These are phyloP conservation scores for Puccinia polysora DNA, from an alignment of 1,284 basidiomycete genomes.

Conservation along the genomic window DNA sequence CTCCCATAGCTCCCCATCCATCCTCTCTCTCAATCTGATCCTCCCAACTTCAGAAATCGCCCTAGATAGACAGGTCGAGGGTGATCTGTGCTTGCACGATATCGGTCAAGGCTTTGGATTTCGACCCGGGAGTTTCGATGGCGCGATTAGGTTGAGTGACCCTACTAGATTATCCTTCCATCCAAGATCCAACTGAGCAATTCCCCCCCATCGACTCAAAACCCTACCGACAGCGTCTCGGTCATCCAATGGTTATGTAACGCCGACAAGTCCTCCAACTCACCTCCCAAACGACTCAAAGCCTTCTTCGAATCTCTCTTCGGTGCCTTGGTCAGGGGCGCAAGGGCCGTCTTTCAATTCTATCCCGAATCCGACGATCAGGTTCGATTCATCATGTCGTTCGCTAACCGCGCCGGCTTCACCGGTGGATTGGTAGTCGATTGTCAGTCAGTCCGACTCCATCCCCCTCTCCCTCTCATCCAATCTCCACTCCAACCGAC, in stretches of 20 bases:
- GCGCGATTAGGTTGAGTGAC: constrained; percentile 76
- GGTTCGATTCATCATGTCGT: constrained; percentile 86
- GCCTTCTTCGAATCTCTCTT: constrained; percentile 97
- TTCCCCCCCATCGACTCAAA: neutral
- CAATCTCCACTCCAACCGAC: neutral
- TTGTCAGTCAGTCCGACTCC: constrained; percentile 52
- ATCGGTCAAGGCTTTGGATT: constrained; percentile 62
- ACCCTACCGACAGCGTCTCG: constrained; percentile 70
- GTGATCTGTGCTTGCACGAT: constrained; percentile 64
- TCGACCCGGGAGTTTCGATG: constrained; percentile 92
- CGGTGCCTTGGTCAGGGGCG: constrained; percentile 81
- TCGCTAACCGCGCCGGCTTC: constrained; percentile 90
- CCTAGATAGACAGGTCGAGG: constrained; percentile 84
- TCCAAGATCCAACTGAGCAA: neutral
- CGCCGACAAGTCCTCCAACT: constrained; percentile 86
- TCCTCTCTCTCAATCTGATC: neutral
- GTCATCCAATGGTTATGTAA: constrained; percentile 98
- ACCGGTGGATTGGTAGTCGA: constrained; percentile 95
- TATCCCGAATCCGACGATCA: constrained; percentile 94
- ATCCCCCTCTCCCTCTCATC: neutral
- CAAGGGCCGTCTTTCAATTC: constrained; percentile 90
- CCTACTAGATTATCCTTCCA: neutral
- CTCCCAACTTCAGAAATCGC: constrained; percentile 68
- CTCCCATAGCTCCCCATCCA: neutral
- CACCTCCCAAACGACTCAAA: constrained; percentile 81